Base-by-base conservation (phyloP, 2,329 filamentous ascomycete species). In the Nemania diffusa region DNA sequence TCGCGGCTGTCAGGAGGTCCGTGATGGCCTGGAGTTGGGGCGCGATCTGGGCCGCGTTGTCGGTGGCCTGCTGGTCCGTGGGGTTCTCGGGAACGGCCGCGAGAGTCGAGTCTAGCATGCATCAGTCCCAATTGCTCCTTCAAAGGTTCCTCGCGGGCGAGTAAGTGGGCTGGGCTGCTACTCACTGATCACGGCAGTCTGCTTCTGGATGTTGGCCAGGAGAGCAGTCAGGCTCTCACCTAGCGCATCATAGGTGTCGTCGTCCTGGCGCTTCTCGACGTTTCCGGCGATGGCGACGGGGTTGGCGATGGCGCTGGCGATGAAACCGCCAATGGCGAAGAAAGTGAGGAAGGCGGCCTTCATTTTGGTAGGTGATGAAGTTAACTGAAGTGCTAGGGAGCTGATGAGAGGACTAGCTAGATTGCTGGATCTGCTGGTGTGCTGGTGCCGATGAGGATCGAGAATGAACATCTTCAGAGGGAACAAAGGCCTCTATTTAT, bases 121-220 rank as follows among this genome's bases (percentile, higher is more conserved):
- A 61, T 74, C 53, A 75, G 69, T 56, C 62, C 34, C 5, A 11
- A 58, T 24, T 7, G 20, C 3, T 13, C 26, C n/a, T n/a, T n/a
- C n/a, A n/a, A n/a, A n/a, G n/a, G n/a, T n/a, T n/a, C n/a, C n/a
- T n/a, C n/a, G n/a, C n/a, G n/a, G n/a, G n/a, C n/a, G n/a, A 1
- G 9, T 40, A 5, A 40, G 50, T n/a, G 5, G 8, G 2, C 26
- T 5, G n/a, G n/a, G 42, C 20, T 17, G 17, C 5, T 15, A 69
- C 69, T 68, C 65, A 73, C 73, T 75, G 57, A 75, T 75, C 57
- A 67, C 62, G 11, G 60, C 70, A 9, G 73, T 75, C 63, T 74
- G 73, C 65, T 72, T 65, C 63, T 74, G 68, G 59, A 75, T 72
- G 51, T 73, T 57, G 15, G 55, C 53, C 32, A 72, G 62, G 17